These are phyloP conservation scores for Plectranthus barbatus DNA, from an alignment of 257 asterid genomes.

Conservation along the genomic window DNA sequence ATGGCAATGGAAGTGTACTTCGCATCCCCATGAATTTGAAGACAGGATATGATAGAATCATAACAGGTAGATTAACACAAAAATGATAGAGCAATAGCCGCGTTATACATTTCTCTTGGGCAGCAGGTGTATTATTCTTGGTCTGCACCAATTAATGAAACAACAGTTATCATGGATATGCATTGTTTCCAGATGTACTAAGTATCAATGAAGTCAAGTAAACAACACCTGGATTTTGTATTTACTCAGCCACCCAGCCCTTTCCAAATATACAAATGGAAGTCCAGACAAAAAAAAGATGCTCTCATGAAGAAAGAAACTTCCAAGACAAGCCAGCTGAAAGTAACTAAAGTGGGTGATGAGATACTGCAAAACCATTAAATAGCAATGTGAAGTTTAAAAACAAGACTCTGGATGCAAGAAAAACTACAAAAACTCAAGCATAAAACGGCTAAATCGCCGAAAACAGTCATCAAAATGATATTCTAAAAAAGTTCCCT, in stretches of 20 bases:
- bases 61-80: conserved; percentile 86
- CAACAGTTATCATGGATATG: background rate
- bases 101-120: conserved; percentile 88
- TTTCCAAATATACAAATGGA: conserved; percentile 70
- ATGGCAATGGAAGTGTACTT: conserved; percentile 86
- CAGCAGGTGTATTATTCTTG: conserved; percentile 79
- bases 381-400: background rate
- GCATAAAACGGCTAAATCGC: background rate
- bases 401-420: background rate
- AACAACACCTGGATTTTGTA: conserved; percentile 78
- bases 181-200: background rate
- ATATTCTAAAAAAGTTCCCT: background rate
- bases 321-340: conserved; percentile 91
- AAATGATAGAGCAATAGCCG: conserved; percentile 82
- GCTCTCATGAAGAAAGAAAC: conserved; percentile 91
- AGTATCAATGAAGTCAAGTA: background rate
- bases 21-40: conserved; percentile 92
- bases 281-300: conserved; percentile 90
- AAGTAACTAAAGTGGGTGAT: conserved; percentile 72
- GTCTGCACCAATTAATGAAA: conserved; percentile 45
- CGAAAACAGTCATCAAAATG: background rate
- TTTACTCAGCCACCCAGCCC: conserved; percentile 94
- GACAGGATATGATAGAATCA: conserved; percentile 85
- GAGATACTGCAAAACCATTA: conserved; percentile 56
- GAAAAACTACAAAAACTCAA: background rate